Evolutionary conservation across 192 early-diverging fungal species (phyloP), one percentile per base, ranked within the genome.

Genomic region (Backusella mclennaniae): DNA sequence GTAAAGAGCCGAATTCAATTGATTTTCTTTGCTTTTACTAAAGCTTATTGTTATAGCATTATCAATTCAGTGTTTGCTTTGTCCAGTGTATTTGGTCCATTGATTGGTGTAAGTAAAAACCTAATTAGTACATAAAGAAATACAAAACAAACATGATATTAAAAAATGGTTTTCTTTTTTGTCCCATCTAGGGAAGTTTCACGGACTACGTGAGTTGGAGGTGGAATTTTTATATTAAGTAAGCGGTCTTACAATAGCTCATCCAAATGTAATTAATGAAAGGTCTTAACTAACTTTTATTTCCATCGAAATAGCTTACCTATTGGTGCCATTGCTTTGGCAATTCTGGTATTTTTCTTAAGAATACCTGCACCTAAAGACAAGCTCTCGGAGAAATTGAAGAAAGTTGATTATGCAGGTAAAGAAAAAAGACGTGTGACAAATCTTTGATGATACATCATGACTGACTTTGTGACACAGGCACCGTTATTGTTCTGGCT

Each of bases 401-500:
- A 84, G 39, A 74, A 86, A n/a, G 82, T 94, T 56, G 93, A 93
- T 79, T 90, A 84, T 69, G 56, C 89, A 31, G 92, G 92, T 31
- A 11, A 19, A 41, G 15, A 12, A 75, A 66, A 36, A 35, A n/a
- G 23, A 29, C 0, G 23, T 63, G 26, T 63, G 56, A 63, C 56
- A 29, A 14, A 52, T 12, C n/a, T 15, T 36, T n/a, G 17, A 33
- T 49, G 21, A 35, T 56, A 76, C 44, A 36, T 53, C 38, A 63
- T 63, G 56, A 63, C 56, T 63, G 21, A 63, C 26, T 63, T 26
- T 63, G 56, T 63, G 26, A 63, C 56, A 63, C 56, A 68, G 80
- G 77, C 19, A 84, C 77, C 7, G 7, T 76, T 75, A 79, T 88
- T 35, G 80, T 89, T 2, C 68, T 86, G 9, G 82, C 83, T 9